Percentiles rank a stretch among this genome's conserved stretches.
These are phyloP conservation scores for Trichomonas tenax DNA, from an alignment of 208 protist genomes.

Conservation along the genomic window DNA sequence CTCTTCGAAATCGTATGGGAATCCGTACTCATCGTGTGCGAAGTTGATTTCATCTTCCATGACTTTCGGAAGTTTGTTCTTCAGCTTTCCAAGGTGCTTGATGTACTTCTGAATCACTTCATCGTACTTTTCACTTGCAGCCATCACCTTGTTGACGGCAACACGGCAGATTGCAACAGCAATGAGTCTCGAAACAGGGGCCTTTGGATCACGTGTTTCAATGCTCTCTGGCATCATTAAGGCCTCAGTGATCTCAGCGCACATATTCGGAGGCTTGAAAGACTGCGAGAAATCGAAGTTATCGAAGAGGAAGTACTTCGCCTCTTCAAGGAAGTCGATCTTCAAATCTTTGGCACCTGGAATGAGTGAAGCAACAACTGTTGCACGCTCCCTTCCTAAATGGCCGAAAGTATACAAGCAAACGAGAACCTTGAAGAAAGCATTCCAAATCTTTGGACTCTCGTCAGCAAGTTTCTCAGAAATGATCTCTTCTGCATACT, in stretches of 20 bases:
- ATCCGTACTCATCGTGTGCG: background rate
- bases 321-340: background rate
- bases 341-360: background rate
- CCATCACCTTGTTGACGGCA: background rate
- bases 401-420: background rate
- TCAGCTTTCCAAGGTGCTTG: background rate
- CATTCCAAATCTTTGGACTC: background rate
- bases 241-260: background rate
- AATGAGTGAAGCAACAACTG: background rate
- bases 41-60: background rate
- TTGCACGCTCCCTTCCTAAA: background rate
- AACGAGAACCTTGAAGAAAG: background rate
- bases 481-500: background rate
- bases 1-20: background rate
- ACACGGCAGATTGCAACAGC: background rate
- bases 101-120: background rate
- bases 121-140: background rate
- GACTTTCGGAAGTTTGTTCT: background rate
- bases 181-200: background rate
- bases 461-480: background rate
- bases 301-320: background rate
- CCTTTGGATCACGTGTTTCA: background rate
- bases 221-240: background rate
- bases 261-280: background rate
- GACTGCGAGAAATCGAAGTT: background rate